Evolutionary conservation across 305 asterid genomes (phyloP).

Genomic region (Rubia tinctorum): DNA sequence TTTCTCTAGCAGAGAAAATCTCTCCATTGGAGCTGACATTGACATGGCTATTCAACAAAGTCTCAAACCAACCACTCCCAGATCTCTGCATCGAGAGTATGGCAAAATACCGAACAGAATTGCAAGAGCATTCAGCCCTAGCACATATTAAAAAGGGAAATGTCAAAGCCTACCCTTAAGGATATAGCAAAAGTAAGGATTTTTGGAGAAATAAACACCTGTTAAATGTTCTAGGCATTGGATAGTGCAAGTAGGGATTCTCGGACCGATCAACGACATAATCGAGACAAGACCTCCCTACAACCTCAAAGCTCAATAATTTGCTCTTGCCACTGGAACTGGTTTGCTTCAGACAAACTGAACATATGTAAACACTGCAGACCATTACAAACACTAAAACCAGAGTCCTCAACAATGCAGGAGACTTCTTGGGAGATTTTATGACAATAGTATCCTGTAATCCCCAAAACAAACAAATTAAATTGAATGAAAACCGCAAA

Average conservation of each 20-base stretch:
- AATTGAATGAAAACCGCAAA: neutral
- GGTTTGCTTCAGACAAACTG: conserved; percentile 68
- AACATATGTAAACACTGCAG: conserved; percentile 72
- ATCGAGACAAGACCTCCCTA: conserved; percentile 33
- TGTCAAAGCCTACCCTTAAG: neutral
- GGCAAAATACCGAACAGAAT: conserved; percentile 69
- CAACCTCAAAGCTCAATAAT: conserved; percentile 33
- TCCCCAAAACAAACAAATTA: conserved; percentile 7
- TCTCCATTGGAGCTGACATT: conserved; percentile 93
- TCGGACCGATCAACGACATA: conserved; percentile 41
- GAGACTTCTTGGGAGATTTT: conserved; percentile 72
- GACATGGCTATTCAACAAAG: conserved; percentile 74
- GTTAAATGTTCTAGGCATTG: conserved; percentile 65
- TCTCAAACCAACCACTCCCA: conserved; percentile 98
- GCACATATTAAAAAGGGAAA: conserved; percentile 1
- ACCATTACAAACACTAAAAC: conserved; percentile 62
- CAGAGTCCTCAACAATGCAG: conserved; percentile 56
- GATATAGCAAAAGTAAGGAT: conserved; percentile 7
- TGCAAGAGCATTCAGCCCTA: conserved; percentile 81
- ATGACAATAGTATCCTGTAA: conserved; percentile 60
- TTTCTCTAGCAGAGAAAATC: conserved; percentile 61
- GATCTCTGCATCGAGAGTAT: conserved; percentile 89
- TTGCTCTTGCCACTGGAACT: conserved; percentile 30
- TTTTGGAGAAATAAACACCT: conserved; percentile 31
- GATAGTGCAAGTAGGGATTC: conserved; percentile 65